Evolutionary conservation across 495 filamentous ascomycete species (phyloP).

Genomic region (Neurospora africana): DNA sequence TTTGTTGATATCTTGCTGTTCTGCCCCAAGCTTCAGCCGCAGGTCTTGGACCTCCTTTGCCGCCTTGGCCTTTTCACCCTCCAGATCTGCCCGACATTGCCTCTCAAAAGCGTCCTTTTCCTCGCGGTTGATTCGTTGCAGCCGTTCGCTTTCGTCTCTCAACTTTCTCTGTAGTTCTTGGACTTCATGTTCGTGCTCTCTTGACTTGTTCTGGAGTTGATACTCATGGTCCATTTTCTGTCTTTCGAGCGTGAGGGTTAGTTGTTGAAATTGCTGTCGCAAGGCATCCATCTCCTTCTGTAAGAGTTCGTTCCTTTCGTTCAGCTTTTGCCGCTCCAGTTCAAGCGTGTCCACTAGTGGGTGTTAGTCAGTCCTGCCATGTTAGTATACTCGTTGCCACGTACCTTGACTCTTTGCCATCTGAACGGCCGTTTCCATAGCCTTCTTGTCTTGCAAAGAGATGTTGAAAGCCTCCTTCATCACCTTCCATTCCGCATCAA

Average conservation of each 20-base stretch:
- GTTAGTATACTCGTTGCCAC: constrained; percentile 12
- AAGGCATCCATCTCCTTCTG: constrained; percentile 49
- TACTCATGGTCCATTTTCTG: constrained; percentile 26
- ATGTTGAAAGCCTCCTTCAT: constrained; percentile 53
- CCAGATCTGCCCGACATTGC: constrained; percentile 30
- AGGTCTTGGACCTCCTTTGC: constrained; percentile 57
- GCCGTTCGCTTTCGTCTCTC: constrained; percentile 19
- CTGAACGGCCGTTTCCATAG: constrained; percentile 56
- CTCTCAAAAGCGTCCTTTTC: constrained; percentile 37
- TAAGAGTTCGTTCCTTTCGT: constrained; percentile 44
- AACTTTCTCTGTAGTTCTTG: constrained; percentile 31
- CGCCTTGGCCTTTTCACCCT: constrained; percentile 50
- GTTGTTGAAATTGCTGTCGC: constrained; percentile 28
- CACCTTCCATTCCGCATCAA: constrained; percentile 51
- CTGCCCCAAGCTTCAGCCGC: constrained; percentile 46
- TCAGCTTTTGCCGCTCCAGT: constrained; percentile 43
- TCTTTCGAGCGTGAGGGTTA: constrained; percentile 18
- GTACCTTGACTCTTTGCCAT: constrained; percentile 65
- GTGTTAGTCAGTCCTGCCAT: not conserved
- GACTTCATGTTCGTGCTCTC: constrained; percentile 20
- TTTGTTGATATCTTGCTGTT: constrained; percentile 52
- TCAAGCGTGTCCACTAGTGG: constrained; percentile 58
- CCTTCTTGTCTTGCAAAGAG: constrained; percentile 48
- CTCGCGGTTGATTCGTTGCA: constrained; percentile 21
- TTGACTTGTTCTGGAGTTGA: constrained; percentile 29